Base-by-base conservation (phyloP, 257 asterid species). In the Lycium ferocissimum region DNA sequence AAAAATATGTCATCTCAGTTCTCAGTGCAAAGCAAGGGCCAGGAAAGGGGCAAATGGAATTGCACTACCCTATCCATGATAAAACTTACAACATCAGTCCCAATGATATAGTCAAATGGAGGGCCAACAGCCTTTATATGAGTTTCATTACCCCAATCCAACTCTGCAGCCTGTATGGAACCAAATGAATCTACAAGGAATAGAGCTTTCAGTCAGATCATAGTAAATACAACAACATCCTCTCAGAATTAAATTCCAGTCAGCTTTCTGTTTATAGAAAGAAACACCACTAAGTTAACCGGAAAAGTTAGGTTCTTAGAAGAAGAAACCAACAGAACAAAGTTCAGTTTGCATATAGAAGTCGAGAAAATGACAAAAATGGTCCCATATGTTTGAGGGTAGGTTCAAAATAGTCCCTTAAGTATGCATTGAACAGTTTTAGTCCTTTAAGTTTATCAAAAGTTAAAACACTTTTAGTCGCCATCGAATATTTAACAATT, bases 71-170 rank as follows among this genome's bases (percentile, higher is more conserved):
- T 51, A 59, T 3, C 10, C 1, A 59, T 61, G 53, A 56, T 14
- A 62, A 33, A 81, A 92, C 98, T 95, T 87, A 97, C 98, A 73
- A 97, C 98, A 63, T 97, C 99, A 10, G 99, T 95, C 92, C 98
- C 99, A 87, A 97, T 94, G 53, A 95, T 94, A 84, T 89, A 95
- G 90, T 97, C 99, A 43, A 97, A 95, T 47, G 99, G 98, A 69
- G 99, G 99, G 20, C 85, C 91, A 83, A 92, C 97, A 17, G 98
- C 98, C 88, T 88, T 92, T 83, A 92, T 93, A 84, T 97, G 98
- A 87, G 91, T 92, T 78, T 85, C 91, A 88, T 94, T 80, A 37
- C 99, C 99, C 99, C 99, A 97, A 88, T 89, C 88, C 70, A 97
- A 95, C 88, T 97, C 98, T 53, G 93, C 96, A 17, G 92, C 98